Conservation (phyloP, 2,329 filamentous ascomycete species). For the Pyricularia sp. region DNA sequence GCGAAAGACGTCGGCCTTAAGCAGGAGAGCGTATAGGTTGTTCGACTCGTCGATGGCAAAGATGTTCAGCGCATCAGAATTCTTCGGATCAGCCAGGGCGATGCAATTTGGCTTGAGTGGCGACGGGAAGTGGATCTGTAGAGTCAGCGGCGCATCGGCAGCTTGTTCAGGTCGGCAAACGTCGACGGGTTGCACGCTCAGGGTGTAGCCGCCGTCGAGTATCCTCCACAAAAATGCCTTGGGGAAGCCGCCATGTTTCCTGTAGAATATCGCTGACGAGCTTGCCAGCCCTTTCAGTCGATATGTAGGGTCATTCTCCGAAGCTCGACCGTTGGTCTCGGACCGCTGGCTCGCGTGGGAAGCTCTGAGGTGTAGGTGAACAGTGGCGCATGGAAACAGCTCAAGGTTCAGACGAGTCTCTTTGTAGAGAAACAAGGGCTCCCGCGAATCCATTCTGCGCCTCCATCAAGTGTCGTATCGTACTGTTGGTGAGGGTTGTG, state of each 20-base stretch:
- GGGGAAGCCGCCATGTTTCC: conserved; percentile 65
- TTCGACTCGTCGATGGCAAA: conserved; percentile 74
- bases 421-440: conserved; percentile 65
- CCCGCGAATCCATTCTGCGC: conserved; percentile 55
- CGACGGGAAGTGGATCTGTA: conserved; percentile 69
- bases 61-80: conserved; percentile 67
- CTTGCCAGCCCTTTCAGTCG: conserved; percentile 64
- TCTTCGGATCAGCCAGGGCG: conserved; percentile 69
- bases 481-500: not conserved
- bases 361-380: conserved; percentile 60
- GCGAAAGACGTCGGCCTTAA: conserved; percentile 75
- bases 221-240: conserved; percentile 88
- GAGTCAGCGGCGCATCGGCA: conserved; percentile 61
- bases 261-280: conserved; percentile 77
- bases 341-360: conserved; percentile 23
- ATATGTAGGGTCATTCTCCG: conserved; percentile 64
- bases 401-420: conserved; percentile 81
- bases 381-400: conserved; percentile 57
- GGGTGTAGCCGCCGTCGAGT: conserved; percentile 65
- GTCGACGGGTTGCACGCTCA: conserved; percentile 80
- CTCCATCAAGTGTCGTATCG: conserved; percentile 37
- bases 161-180: conserved; percentile 60
- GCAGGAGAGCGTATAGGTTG: conserved; percentile 73
- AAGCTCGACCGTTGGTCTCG: conserved; percentile 32
- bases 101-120: conserved; percentile 70